Percentiles rank a stretch among this genome's conserved stretches.
phyloP scores from a whole-genome alignment of 768 basidiomycete species.

The Boletus eberwhitei region DNA sequence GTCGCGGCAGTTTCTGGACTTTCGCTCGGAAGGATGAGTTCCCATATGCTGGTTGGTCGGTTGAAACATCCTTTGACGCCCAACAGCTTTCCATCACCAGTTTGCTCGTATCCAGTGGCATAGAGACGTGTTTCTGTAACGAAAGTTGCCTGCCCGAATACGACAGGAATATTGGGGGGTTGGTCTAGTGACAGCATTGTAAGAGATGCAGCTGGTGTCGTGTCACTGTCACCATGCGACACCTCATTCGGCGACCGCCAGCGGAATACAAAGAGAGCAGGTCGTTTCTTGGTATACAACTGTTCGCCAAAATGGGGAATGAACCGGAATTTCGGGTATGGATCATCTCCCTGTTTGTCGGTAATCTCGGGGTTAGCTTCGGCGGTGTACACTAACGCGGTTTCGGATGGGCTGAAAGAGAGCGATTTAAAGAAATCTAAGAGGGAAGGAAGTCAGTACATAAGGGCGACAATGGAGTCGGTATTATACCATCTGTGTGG shows the following conservation, averaged over 20 bases:
- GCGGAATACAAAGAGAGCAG: slow-evolving; percentile 34
- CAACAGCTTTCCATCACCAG: too few relatives aligned
- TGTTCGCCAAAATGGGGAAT: slow-evolving; percentile 63
- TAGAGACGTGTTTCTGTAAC: slow-evolving; percentile 38
- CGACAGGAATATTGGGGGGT: slow-evolving; percentile 17
- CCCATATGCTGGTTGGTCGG: slow-evolving; percentile 41
- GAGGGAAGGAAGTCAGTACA: not conserved
- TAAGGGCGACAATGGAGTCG: not conserved
- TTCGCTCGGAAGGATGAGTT: slow-evolving; percentile 33
- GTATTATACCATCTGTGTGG: slow-evolving; percentile 53
- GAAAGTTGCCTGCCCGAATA: slow-evolving; percentile 33
- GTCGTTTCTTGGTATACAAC: slow-evolving; percentile 46
- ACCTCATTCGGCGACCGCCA: slow-evolving; percentile 34
- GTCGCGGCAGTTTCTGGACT: not conserved
- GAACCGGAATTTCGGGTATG: slow-evolving; percentile 48
- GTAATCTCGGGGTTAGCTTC: slow-evolving; percentile 24
- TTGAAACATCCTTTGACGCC: too few relatives aligned
- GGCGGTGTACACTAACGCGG: slow-evolving; percentile 17
- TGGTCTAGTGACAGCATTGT: slow-evolving; percentile 9
- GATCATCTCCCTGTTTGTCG: slow-evolving; percentile 10
- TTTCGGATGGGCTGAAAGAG: slow-evolving; percentile 52
- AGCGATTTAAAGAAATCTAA: slow-evolving; percentile 43
- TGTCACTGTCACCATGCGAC: not conserved
- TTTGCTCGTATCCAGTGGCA: slow-evolving; percentile 56
- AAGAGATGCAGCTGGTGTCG: not conserved